A percentile compares a stretch with the other conserved stretches of the same genome.
These are phyloP conservation scores for Acanthamoeba royreba DNA, from an alignment of 208 protist species.

Conservation along the genomic window DNA sequence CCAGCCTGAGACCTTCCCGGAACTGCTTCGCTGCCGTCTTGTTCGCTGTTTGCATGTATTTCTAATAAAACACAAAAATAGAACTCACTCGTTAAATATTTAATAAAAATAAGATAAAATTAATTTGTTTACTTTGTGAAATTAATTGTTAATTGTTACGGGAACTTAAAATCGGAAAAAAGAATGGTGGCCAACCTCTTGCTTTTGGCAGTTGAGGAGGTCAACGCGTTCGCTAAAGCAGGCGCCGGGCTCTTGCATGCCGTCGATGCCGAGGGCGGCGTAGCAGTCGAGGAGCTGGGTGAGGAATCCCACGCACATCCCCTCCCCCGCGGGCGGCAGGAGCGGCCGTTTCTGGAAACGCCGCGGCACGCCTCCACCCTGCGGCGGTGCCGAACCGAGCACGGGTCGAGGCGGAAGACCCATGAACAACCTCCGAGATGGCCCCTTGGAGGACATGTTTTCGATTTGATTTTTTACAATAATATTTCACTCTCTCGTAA, in stretches of 20 bases:
- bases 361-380: background rate
- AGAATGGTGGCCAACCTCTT: background rate
- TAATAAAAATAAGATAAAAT: background rate
- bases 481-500: background rate
- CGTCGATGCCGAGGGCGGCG: background rate
- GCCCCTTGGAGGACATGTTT: background rate
- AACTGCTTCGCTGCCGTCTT: slow-evolving; percentile 7
- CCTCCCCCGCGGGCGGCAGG: background rate
- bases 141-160: too few species aligned
- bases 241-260: background rate
- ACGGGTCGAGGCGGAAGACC: background rate
- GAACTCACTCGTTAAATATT: background rate
- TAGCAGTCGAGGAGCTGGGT: background rate
- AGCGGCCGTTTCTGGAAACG: background rate
- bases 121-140: too few species aligned
- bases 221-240: background rate
- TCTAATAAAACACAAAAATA: background rate
- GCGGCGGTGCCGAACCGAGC: background rate
- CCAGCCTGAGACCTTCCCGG: background rate
- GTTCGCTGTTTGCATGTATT: slow-evolving; percentile 36
- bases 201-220: background rate
- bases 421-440: background rate
- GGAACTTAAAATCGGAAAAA: background rate
- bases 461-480: background rate
- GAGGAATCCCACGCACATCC: background rate